A percentile compares a stretch with the other conserved stretches of the same genome.
These are phyloP conservation scores for Leishmania mexicana DNA, from an alignment of 208 protist species.

Conservation along the genomic window DNA sequence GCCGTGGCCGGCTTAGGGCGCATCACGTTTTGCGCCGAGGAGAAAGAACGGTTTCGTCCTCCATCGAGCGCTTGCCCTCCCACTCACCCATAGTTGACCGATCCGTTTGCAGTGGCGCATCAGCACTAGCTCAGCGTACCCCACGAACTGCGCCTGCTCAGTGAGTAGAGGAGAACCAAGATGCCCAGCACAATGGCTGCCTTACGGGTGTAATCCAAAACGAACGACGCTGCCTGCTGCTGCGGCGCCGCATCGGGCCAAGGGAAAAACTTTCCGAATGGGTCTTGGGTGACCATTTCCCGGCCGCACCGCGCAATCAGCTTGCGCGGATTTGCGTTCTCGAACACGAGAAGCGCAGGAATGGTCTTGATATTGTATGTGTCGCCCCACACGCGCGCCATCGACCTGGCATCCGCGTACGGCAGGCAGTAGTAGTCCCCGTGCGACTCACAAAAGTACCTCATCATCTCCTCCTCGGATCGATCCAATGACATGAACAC, in stretches of 20 bases:
- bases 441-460: constrained; percentile 50
- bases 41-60: not conserved
- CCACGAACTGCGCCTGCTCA: not conserved
- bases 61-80: not conserved
- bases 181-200: constrained; percentile 3
- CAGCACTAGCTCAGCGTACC: not conserved
- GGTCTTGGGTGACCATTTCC: constrained; percentile 15
- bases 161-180: constrained; percentile 15
- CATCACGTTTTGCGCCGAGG: not conserved
- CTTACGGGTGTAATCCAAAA: not conserved
- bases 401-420: constrained; percentile 34
- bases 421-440: constrained; percentile 55
- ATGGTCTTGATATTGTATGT: constrained; percentile 31
- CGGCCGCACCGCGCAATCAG: constrained; percentile 9
- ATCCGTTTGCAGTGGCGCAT: not conserved
- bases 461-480: constrained; percentile 42
- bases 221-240: not conserved
- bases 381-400: constrained; percentile 16
- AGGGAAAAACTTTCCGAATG: constrained; percentile 20
- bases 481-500: constrained; percentile 67
- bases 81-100: not conserved
- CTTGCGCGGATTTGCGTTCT: constrained; percentile 21
- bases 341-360: constrained; percentile 56
- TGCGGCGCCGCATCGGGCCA: constrained; percentile 29
- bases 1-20: not conserved